Evolutionary conservation across 1,139 yeast species (phyloP), one percentile per base, ranked within the genome.

Genomic region (Geotrichum europaeum): DNA sequence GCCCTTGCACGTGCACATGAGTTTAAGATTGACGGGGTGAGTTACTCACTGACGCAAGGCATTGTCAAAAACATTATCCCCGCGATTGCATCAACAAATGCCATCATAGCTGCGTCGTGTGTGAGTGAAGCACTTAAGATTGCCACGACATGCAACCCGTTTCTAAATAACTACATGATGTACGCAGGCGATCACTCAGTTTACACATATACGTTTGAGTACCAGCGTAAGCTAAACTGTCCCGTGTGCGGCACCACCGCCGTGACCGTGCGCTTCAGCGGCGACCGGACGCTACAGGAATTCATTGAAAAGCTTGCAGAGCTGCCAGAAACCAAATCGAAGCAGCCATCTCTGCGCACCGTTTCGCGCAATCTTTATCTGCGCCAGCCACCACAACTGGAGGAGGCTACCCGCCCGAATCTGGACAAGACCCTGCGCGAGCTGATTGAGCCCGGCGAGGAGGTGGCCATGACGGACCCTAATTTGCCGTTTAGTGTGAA

Each of bases 1-100:
- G 85, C 97, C 1, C 65, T 72, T 20, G 67, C 68, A 15, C 76
- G 98, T 59, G 97, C 97, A 0, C 57, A 72, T 1, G 73, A 79
- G 63, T 90, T 85, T 70, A 80, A 81, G 4, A 94, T 94, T 55
- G 61, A 70, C 0, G 94, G 95, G 0, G 89, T 94, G 18, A 87
- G 95, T 0, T 80, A 82, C 64, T 77, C 80, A 58, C 78, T 88
- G 59, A 86, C 96, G 0, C 80, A 89, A 61, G 98, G 98, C 0
- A 96, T 94, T 54, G 91, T 91, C 57, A 94, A 94, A 73, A 87
- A 87, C 68, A 91, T 94, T 65, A 87, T 94, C 28, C 99, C 99
- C 0, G 94, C 97, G 1, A 89, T 92, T 60, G 96, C 97, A 0
- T 87, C 96, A 1, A 92, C 98, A 0, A 94, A 94, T 72, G 96